Evolutionary conservation across 768 basidiomycete genomes (phyloP).

Genomic region (Psilocybe tampanensis): DNA sequence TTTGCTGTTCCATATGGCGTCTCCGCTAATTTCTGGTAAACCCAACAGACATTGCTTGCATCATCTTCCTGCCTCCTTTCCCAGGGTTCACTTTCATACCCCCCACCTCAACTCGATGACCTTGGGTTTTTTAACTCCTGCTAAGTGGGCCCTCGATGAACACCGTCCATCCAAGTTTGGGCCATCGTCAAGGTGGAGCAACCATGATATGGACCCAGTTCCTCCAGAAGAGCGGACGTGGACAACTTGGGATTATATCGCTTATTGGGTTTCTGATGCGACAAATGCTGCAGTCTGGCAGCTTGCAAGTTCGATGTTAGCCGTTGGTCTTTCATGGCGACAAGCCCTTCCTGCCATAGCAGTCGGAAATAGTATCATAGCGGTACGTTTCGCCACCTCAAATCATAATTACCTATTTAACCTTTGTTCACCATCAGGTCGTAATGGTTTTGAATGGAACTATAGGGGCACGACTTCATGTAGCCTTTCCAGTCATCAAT

Average conservation of each 20-base stretch:
- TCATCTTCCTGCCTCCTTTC: background rate
- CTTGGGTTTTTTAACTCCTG: constrained; percentile 2
- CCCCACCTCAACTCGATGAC: constrained; percentile 1
- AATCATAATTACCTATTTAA: background rate
- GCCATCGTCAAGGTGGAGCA: constrained; percentile 61
- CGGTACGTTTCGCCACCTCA: constrained; percentile 30
- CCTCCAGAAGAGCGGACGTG: constrained; percentile 63
- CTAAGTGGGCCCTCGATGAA: constrained; percentile 13
- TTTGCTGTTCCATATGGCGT: background rate
- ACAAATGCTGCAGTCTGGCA: constrained; percentile 55
- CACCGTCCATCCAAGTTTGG: constrained; percentile 41
- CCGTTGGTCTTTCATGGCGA: constrained; percentile 74
- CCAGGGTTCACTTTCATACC: constrained; percentile 6
- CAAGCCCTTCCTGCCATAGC: constrained; percentile 73
- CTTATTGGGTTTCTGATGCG: constrained; percentile 62
- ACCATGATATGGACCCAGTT: constrained; percentile 80
- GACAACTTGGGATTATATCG: constrained; percentile 66
- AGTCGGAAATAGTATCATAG: constrained; percentile 72
- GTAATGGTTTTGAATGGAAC: constrained; percentile 81
- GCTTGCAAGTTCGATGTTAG: constrained; percentile 74
- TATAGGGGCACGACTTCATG: constrained; percentile 73
- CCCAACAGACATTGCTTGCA: background rate
- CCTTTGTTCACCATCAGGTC: constrained; percentile 14
- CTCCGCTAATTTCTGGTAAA: background rate
- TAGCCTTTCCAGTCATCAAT: constrained; percentile 78